These are phyloP conservation scores for Kodamaea hsintzibuensis DNA, from an alignment of 805 yeast species.

Conservation along the genomic window DNA sequence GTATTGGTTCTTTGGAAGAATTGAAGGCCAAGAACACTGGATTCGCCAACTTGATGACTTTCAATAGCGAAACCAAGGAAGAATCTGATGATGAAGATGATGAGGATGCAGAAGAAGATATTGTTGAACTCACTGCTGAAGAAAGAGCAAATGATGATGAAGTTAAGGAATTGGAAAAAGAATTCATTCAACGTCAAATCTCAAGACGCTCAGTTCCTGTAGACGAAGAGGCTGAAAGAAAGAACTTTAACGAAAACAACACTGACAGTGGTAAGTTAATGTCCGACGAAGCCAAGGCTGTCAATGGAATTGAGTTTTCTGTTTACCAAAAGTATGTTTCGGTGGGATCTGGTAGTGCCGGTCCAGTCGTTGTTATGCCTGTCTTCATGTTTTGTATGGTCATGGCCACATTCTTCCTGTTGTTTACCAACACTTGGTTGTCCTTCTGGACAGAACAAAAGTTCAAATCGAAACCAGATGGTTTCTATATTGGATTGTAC, in stretches of 20 bases:
- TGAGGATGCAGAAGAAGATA: neutral
- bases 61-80: slow-evolving; percentile 26
- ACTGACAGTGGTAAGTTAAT: slow-evolving; percentile 11
- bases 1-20: slow-evolving; percentile 61
- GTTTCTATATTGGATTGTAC: slow-evolving; percentile 73
- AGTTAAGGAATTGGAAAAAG: slow-evolving; percentile 6
- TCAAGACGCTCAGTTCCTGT: slow-evolving; percentile 13
- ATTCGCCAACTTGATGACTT: slow-evolving; percentile 42
- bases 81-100: slow-evolving; percentile 18
- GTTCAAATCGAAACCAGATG: slow-evolving; percentile 46
- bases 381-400: slow-evolving; percentile 19
- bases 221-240: slow-evolving; percentile 9
- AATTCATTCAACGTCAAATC: slow-evolving; percentile 6
- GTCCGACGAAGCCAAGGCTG: slow-evolving; percentile 22
- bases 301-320: slow-evolving; percentile 26
- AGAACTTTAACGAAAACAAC: slow-evolving; percentile 8
- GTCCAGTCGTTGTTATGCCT: slow-evolving; percentile 5
- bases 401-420: slow-evolving; percentile 49
- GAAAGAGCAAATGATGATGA: slow-evolving; percentile 6
- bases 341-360: slow-evolving; percentile 14
- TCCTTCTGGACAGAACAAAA: slow-evolving; percentile 74
- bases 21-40: slow-evolving; percentile 39
- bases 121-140: slow-evolving; percentile 4
- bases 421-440: slow-evolving; percentile 75
- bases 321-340: slow-evolving; percentile 35